These are phyloP conservation scores for Fusarium lyarnte DNA, from an alignment of 2,329 filamentous ascomycete genomes.

Conservation along the genomic window DNA sequence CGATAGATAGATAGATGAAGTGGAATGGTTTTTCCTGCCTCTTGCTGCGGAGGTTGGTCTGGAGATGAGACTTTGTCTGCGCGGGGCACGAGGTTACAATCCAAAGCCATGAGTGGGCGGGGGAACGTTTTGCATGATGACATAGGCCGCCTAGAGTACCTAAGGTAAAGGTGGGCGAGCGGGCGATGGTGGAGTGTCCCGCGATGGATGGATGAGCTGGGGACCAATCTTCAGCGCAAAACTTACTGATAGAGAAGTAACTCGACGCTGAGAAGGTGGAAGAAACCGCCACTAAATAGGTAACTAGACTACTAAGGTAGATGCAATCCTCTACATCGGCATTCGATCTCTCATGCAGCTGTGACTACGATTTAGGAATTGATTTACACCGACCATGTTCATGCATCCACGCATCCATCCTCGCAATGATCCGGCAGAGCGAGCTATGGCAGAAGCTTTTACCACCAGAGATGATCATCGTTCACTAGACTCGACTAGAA, in stretches of 20 bases:
- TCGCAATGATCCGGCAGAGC: conserved; percentile 10
- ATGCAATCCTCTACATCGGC: neutral
- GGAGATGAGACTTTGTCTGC: conserved; percentile 13
- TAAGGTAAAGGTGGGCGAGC: neutral
- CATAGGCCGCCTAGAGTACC: conserved; percentile 13
- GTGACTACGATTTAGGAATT: neutral
- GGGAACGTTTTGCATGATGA: conserved; percentile 33
- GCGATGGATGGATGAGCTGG: conserved; percentile 5
- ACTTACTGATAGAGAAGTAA: neutral
- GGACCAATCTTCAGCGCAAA: neutral
- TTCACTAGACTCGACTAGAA: neutral
- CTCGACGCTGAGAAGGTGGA: neutral
- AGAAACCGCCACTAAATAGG: neutral
- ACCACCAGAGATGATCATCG: neutral
- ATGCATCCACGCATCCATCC: neutral
- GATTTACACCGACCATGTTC: neutral
- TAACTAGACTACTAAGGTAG: neutral
- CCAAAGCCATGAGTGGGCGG: conserved; percentile 25
- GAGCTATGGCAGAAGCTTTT: conserved; percentile 4
- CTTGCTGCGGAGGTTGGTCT: conserved; percentile 31
- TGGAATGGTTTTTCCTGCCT: conserved; percentile 31
- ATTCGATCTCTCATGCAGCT: neutral
- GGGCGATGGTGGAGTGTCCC: conserved; percentile 32
- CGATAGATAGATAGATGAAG: conserved; percentile 20
- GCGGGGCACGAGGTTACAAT: conserved; percentile 36